These are phyloP conservation scores for Coemansia aciculifera DNA, from an alignment of 192 early-diverging fungal species.

Conservation along the genomic window DNA sequence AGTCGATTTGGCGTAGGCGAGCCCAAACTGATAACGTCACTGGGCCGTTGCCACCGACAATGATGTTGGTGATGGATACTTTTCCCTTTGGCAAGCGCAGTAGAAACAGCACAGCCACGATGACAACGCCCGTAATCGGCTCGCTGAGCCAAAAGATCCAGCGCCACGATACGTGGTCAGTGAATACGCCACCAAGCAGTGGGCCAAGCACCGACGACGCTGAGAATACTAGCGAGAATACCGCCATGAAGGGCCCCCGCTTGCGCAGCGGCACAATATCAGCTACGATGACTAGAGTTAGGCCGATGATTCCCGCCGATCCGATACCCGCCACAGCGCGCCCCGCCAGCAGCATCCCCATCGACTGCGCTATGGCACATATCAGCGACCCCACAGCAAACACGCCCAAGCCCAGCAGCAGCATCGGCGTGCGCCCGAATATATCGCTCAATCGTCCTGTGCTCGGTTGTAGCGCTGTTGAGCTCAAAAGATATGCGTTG, in stretches of 20 bases:
- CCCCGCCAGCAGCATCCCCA: slow-evolving; percentile 65
- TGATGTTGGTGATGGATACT: not conserved
- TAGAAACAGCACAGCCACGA: slow-evolving; percentile 43
- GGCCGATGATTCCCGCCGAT: slow-evolving; percentile 65
- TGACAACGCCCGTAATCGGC: slow-evolving; percentile 54
- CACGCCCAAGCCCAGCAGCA: slow-evolving; percentile 57
- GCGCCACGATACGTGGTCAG: slow-evolving; percentile 58
- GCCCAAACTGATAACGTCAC: slow-evolving; percentile 18
- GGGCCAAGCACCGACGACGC: slow-evolving; percentile 63
- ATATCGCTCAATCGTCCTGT: slow-evolving; percentile 84
- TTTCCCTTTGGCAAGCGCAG: slow-evolving; percentile 36
- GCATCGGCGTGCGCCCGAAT: slow-evolving; percentile 69
- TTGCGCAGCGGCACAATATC: slow-evolving; percentile 69
- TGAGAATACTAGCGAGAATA: slow-evolving; percentile 63
- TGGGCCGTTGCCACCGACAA: not conserved
- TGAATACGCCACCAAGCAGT: slow-evolving; percentile 61
- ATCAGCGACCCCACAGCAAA: slow-evolving; percentile 62
- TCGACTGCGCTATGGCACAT: slow-evolving; percentile 59
- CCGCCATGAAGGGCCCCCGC: slow-evolving; percentile 65
- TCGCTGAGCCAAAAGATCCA: slow-evolving; percentile 69
- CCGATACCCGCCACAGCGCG: slow-evolving; percentile 69
- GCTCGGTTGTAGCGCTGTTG: slow-evolving; percentile 75
- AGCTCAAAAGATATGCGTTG: slow-evolving; percentile 67
- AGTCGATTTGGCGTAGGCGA: slow-evolving; percentile 68
- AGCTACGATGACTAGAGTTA: slow-evolving; percentile 69